Percentiles rank a stretch among this genome's conserved stretches.
phyloP scores from a whole-genome alignment of 345 rosid genomes.

The Hibiscus trionum region DNA sequence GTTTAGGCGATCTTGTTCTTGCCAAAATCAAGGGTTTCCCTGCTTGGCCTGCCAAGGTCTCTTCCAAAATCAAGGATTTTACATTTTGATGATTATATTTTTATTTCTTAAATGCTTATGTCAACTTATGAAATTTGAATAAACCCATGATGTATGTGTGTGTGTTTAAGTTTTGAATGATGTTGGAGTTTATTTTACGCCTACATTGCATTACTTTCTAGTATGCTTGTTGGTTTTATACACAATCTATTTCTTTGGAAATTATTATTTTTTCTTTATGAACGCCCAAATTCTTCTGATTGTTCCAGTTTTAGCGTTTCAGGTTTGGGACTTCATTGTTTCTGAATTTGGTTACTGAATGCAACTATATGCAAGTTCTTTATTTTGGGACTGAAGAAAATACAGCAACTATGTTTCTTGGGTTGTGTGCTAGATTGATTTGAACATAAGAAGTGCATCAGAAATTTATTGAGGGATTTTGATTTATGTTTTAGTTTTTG shows the following conservation, averaged over 20 bases:
- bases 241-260: not conserved
- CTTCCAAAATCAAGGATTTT: not conserved
- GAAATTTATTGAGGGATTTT: not conserved
- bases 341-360: not conserved
- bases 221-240: not conserved
- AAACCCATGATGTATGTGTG: not conserved
- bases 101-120: not conserved
- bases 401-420: not conserved
- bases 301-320: not conserved
- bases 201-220: conserved; percentile 1
- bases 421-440: not conserved
- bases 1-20: conserved; percentile 91
- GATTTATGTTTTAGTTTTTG: not conserved
- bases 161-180: not conserved
- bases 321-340: not conserved
- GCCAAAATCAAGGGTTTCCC: conserved; percentile 98
- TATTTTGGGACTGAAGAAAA: not conserved
- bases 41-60: conserved; percentile 96
- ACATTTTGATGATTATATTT: not conserved
- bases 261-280: not conserved
- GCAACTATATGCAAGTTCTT: conserved; percentile 3
- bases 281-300: not conserved
- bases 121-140: not conserved
- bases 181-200: not conserved
- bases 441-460: not conserved